Percentiles rank a stretch among this genome's conserved stretches.
These are phyloP conservation scores for Ophiostoma perfectum DNA, from an alignment of 2,329 filamentous ascomycete species.

Conservation along the genomic window DNA sequence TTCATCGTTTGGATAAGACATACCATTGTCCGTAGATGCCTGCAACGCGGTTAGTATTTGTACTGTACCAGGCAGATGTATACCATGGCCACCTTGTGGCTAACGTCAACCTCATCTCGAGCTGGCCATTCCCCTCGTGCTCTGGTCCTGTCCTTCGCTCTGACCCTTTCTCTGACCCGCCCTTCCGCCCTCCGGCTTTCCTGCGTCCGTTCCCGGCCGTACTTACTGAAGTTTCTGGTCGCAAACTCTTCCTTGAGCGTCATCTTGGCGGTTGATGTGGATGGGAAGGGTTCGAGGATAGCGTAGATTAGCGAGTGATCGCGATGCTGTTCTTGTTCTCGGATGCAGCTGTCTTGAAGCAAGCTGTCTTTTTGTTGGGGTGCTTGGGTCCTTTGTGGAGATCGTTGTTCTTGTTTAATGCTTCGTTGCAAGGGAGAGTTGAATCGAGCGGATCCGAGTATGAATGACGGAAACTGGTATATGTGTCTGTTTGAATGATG, in stretches of 20 bases:
- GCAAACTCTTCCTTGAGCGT: conserved; percentile 66
- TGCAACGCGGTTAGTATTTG: conserved; percentile 32
- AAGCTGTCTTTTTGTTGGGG: conserved; percentile 9
- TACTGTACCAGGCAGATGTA: no score
- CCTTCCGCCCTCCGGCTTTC: neutral
- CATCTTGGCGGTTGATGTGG: conserved; percentile 21
- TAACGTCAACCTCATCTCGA: neutral
- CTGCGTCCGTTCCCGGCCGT: neutral
- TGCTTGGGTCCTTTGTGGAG: neutral
- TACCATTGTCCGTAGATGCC: conserved; percentile 68
- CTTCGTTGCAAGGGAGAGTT: conserved; percentile 8
- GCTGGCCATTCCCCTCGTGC: neutral
- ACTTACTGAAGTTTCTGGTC: conserved; percentile 66
- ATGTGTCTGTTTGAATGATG: neutral
- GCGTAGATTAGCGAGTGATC: neutral
- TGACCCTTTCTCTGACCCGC: neutral
- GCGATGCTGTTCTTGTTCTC: neutral
- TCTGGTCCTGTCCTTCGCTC: no score
- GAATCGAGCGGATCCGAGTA: neutral
- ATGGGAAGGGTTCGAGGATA: neutral
- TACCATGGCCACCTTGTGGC: no score
- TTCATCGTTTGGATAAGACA: neutral
- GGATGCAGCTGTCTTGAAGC: neutral
- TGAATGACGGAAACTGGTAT: no score
- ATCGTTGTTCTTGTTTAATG: neutral